Evolutionary conservation across 23 red algal species (phyloP).

Genomic region (Agarophyton chilense): DNA sequence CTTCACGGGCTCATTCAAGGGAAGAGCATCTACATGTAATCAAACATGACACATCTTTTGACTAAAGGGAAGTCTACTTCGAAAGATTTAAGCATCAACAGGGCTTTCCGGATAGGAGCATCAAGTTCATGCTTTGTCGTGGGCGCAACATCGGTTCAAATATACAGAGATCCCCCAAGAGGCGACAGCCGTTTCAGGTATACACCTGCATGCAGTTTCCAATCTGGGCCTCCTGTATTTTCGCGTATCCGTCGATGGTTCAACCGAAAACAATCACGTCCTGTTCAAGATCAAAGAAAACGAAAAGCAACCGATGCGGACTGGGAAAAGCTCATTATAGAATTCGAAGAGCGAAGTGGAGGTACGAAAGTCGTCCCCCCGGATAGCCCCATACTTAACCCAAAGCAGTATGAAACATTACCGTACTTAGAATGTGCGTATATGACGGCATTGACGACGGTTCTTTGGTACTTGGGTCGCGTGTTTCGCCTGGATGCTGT

Average conservation of each 20-base stretch:
- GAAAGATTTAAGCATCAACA: not conserved
- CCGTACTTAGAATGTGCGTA: slow-evolving; percentile 51
- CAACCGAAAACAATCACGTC: not conserved
- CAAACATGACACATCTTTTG: not conserved
- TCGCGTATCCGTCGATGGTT: slow-evolving; percentile 10
- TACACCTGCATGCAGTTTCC: not conserved
- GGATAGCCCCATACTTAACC: slow-evolving; percentile 35
- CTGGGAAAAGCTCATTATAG: slow-evolving; percentile 68
- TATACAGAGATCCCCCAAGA: not conserved
- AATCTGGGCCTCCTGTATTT: not conserved
- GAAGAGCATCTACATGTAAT: too few relatives aligned
- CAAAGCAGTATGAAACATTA: slow-evolving; percentile 37
- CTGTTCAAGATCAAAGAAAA: not conserved
- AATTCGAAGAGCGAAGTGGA: slow-evolving; percentile 67
- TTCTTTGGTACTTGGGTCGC: slow-evolving; percentile 72
- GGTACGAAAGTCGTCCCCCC: slow-evolving; percentile 22
- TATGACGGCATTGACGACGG: slow-evolving; percentile 64
- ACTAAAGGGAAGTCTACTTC: not conserved
- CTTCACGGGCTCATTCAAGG: too few relatives aligned
- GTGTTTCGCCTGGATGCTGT: slow-evolving; percentile 67
- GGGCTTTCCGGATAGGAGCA: not conserved
- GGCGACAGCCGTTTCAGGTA: not conserved
- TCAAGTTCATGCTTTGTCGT: not conserved
- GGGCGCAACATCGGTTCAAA: not conserved
- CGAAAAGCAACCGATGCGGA: slow-evolving; percentile 23